Base-by-base conservation (phyloP, 164 flowering plant species). In the Magnolia changhungtana region DNA sequence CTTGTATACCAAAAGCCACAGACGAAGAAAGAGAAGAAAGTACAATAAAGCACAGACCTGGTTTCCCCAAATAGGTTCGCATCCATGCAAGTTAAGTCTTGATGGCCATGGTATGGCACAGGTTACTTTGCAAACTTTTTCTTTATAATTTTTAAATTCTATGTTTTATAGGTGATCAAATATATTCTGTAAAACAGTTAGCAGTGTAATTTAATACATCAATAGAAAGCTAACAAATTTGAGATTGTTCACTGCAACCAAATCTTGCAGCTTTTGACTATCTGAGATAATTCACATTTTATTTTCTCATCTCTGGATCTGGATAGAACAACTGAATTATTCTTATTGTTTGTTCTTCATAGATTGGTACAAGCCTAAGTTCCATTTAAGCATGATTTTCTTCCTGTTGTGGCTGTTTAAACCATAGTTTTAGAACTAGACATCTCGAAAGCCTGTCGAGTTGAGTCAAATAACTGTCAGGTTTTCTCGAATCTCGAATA, bases 21-120 rank as follows among this genome's bases (percentile, higher is more conserved):
- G 4, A 83, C 67, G 10, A 83, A 82, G 88, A 88, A 87, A 80
- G 95, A 85, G 72, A 92, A 91, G 92, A 94, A 96, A 85, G 78
- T 59, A 3, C 84, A 91, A 77, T 91, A 81, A 78, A 50, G 66
- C 37, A 63, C 13, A 3, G 51, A 45, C 18, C 49, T 27, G 14
- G 11, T 67, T 67, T 67, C 8, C 16, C 2, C 19, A 29, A 29
- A 27, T 31, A 4, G 19, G 2, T 31, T 67, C 5, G n/a, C 8
- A 67, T 31, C 10, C 8, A 65, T 65, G 18, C 50, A 7, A 67
- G 49, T 67, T 31, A 9, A 9, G 31, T 67, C 50, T 14, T 1
- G 31, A 37, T 67, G 16, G 50, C 71, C 31, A 67, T 31, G 7
- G 49, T 14, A 14, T 6, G 71, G 71, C 50, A 67, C 37, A 67